Conservation (phyloP, 768 basidiomycete species). For the Leucocoprinus leucothites region DNA sequence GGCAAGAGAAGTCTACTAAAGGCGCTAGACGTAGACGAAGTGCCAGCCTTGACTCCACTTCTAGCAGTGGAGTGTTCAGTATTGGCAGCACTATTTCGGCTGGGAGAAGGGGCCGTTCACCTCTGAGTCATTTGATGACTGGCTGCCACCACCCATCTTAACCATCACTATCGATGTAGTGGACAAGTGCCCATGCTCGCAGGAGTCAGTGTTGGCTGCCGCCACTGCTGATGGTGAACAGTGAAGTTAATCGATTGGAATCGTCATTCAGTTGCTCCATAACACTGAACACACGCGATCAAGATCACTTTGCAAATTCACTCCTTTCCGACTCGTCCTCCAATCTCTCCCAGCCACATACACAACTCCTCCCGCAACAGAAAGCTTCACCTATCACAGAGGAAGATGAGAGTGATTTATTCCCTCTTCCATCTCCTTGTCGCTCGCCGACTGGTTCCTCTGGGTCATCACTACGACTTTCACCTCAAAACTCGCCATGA, state of each 20-base stretch:
- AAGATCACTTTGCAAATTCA: conserved; percentile 6
- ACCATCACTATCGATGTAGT: conserved; percentile 61
- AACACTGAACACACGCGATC: conserved; percentile 12
- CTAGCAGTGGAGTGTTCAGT: conserved; percentile 1
- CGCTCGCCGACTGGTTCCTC: conserved; percentile 37
- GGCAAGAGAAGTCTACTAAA: conserved; percentile 61
- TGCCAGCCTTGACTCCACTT: conserved; percentile 31
- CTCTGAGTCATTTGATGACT: neutral
- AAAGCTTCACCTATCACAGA: conserved; percentile 51
- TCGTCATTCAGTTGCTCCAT: too few species aligned
- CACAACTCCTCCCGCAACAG: too few species aligned
- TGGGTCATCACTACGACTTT: too few species aligned
- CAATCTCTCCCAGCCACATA: too few species aligned
- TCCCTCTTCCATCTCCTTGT: conserved; percentile 57
- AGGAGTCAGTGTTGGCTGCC: conserved; percentile 36
- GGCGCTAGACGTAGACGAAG: conserved; percentile 60
- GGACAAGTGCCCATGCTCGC: conserved; percentile 50
- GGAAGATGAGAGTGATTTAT: conserved; percentile 54
- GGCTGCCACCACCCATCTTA: conserved; percentile 20
- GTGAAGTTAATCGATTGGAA: too few species aligned
- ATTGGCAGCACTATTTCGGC: neutral
- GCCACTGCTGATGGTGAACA: too few species aligned
- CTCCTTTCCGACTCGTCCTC: too few species aligned
- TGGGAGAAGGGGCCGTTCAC: conserved; percentile 1
- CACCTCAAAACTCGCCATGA: conserved; percentile 8